A percentile compares a stretch with the other conserved stretches of the same genome.
These are phyloP conservation scores for Priceomyces melissophilus DNA, from an alignment of 805 yeast genomes.

Conservation along the genomic window DNA sequence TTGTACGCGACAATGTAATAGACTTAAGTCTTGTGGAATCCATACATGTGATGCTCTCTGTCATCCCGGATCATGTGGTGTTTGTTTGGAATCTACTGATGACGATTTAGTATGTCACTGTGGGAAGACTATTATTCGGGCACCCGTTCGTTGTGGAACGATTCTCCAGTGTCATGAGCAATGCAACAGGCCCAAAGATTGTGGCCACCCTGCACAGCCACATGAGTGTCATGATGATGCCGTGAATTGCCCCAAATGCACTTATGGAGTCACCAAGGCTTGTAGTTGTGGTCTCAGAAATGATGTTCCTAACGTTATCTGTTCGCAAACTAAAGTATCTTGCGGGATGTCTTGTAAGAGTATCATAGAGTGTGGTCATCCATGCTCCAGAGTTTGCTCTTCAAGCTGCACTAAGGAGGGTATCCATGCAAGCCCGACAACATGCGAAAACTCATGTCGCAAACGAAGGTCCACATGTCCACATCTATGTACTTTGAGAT, in stretches of 20 bases:
- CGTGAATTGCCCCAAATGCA: constrained; percentile 72
- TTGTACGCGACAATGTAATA: constrained; percentile 65
- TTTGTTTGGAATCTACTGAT: constrained; percentile 76
- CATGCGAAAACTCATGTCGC: constrained; percentile 61
- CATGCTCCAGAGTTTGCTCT: constrained; percentile 57
- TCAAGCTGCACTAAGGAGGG: constrained; percentile 57
- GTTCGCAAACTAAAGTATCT: constrained; percentile 65
- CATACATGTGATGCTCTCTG: constrained; percentile 71
- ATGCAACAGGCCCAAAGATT: constrained; percentile 53
- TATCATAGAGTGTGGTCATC: constrained; percentile 38
- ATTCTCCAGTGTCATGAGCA: constrained; percentile 58
- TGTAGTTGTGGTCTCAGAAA: constrained; percentile 61
- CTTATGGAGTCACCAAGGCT: constrained; percentile 47
- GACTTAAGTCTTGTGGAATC: constrained; percentile 53
- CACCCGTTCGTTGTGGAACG: constrained; percentile 86
- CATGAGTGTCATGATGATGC: constrained; percentile 76
- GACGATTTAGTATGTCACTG: constrained; percentile 79
- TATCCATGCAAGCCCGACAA: constrained; percentile 43
- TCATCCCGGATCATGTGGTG: constrained; percentile 76
- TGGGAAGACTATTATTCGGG: constrained; percentile 71
- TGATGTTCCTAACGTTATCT: constrained; percentile 57
- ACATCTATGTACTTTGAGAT: constrained; percentile 59
- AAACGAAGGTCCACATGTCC: constrained; percentile 54
- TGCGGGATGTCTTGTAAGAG: constrained; percentile 47
- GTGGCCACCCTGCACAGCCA: constrained; percentile 57